Evolutionary conservation across 2,329 filamentous ascomycete species (phyloP).

Genomic region (Aspergillus calidoustus): DNA sequence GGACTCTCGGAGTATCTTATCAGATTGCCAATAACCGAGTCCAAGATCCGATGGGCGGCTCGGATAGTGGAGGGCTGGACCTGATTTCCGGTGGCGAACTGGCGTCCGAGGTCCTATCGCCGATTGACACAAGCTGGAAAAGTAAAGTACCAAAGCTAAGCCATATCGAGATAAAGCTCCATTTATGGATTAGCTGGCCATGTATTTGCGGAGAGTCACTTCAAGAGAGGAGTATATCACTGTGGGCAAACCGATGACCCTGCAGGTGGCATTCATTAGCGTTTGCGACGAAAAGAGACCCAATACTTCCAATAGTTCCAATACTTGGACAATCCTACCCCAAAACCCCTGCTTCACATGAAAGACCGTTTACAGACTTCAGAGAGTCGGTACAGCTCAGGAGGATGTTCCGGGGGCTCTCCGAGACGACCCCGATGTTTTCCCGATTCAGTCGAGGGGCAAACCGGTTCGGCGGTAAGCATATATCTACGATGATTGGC

Average conservation of each 20-base stretch:
- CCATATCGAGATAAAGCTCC: neutral
- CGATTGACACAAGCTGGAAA: neutral
- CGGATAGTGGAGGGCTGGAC: neutral
- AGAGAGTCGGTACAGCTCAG: too few relatives aligned
- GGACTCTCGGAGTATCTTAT: conserved; percentile 18
- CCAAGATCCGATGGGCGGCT: conserved; percentile 11
- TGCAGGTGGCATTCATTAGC: too few relatives aligned
- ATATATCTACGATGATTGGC: neutral
- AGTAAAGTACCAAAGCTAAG: neutral
- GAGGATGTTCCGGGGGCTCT: neutral
- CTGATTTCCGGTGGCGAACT: conserved; percentile 5
- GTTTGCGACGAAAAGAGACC: too few relatives aligned
- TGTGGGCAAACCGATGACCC: too few relatives aligned
- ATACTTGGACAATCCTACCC: too few relatives aligned
- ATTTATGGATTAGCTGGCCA: too few relatives aligned
- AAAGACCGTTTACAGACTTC: too few relatives aligned
- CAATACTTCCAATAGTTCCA: too few relatives aligned
- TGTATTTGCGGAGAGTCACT: too few relatives aligned
- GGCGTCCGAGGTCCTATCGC: neutral
- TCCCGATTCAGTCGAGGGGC: neutral
- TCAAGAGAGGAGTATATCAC: too few relatives aligned
- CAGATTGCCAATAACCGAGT: conserved; percentile 18
- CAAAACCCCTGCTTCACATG: too few relatives aligned
- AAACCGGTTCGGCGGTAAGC: neutral
- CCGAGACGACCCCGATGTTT: neutral